Conservation (phyloP, 768 basidiomycete species). For the Collybia sp. region DNA sequence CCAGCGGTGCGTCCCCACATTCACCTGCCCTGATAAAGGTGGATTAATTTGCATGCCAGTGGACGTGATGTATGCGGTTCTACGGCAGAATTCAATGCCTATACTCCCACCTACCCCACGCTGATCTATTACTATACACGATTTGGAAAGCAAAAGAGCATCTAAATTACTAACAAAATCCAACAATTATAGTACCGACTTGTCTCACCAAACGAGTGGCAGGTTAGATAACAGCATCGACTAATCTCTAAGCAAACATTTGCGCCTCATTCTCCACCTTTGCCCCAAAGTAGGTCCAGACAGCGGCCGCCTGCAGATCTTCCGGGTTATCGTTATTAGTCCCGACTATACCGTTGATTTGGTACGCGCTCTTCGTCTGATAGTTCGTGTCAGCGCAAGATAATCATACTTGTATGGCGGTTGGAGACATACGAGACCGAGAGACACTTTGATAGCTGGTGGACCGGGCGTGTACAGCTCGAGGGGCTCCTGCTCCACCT, state of each 20-base stretch:
- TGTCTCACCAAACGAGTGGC: neutral
- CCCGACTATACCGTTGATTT: slow-evolving; percentile 40
- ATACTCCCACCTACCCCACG: no score
- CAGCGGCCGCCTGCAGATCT: slow-evolving; percentile 41
- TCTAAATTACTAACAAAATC: no score
- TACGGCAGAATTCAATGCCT: no score
- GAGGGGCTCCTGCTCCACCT: slow-evolving; percentile 20
- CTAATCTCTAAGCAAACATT: slow-evolving; percentile 14
- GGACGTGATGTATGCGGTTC: no score
- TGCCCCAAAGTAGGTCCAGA: slow-evolving; percentile 45
- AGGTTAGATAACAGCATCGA: slow-evolving; percentile 1
- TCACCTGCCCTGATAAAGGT: slow-evolving; percentile 26
- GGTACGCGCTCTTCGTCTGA: slow-evolving; percentile 40
- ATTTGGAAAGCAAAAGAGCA: no score
- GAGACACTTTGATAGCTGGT: slow-evolving; percentile 58
- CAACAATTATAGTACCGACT: neutral
- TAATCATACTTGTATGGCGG: neutral
- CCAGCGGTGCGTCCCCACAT: slow-evolving; percentile 39
- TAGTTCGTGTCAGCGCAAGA: neutral
- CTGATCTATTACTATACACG: no score
- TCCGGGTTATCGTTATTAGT: slow-evolving; percentile 36
- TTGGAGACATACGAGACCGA: slow-evolving; percentile 43
- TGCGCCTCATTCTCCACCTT: slow-evolving; percentile 31
- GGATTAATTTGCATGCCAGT: slow-evolving; percentile 78
- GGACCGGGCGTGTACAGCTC: slow-evolving; percentile 40